These are phyloP conservation scores for Eucalyptus polyanthemos DNA, from an alignment of 345 rosid species.

Conservation along the genomic window DNA sequence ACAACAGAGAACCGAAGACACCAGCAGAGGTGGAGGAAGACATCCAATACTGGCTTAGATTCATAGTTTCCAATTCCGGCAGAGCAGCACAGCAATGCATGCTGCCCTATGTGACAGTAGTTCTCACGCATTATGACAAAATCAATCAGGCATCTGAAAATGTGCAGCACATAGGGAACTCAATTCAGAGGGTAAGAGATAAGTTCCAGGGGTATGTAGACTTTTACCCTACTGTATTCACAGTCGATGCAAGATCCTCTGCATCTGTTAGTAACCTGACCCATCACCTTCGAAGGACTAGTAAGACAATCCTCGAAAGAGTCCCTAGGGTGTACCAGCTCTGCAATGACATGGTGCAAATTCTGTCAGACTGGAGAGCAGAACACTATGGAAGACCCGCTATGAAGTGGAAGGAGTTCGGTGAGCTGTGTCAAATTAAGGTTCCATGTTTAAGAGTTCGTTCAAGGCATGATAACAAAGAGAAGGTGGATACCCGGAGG, in stretches of 20 bases:
- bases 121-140: slow-evolving; percentile 73
- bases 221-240: slow-evolving; percentile 71
- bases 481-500: slow-evolving; percentile 61
- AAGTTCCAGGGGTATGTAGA: slow-evolving; percentile 79
- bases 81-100: slow-evolving; percentile 69
- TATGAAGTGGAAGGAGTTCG: slow-evolving; percentile 87
- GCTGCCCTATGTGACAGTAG: slow-evolving; percentile 68
- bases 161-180: slow-evolving; percentile 40
- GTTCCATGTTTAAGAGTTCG: slow-evolving; percentile 68
- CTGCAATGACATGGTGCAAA: slow-evolving; percentile 63
- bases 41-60: slow-evolving; percentile 88
- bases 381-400: slow-evolving; percentile 66
- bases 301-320: slow-evolving; percentile 67
- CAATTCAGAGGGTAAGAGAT: slow-evolving; percentile 51
- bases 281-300: slow-evolving; percentile 56
- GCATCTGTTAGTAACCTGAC: slow-evolving; percentile 70
- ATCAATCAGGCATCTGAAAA: slow-evolving; percentile 47
- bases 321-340: slow-evolving; percentile 90
- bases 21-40: slow-evolving; percentile 77
- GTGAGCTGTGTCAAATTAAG: slow-evolving; percentile 73
- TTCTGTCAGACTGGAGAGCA: slow-evolving; percentile 80
- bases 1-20: slow-evolving; percentile 69
- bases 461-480: slow-evolving; percentile 56
- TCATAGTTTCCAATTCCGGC: slow-evolving; percentile 71
- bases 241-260: slow-evolving; percentile 87